These are phyloP conservation scores for Tuber aestivum DNA, from an alignment of 495 filamentous ascomycete genomes.

Conservation along the genomic window DNA sequence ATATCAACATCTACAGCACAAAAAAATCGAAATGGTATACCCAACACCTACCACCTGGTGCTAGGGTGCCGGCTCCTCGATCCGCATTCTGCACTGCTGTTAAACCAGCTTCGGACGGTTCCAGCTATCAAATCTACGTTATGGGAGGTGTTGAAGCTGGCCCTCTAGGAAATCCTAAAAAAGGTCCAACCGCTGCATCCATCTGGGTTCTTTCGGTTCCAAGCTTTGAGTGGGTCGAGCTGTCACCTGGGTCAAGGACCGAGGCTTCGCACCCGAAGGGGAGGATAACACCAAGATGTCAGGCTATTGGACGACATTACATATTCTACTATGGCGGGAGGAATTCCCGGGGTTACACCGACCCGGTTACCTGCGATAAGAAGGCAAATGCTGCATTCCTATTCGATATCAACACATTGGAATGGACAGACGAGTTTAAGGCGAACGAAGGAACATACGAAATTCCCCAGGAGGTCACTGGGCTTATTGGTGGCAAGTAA, in stretches of 20 bases:
- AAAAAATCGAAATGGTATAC: slow-evolving; percentile 17
- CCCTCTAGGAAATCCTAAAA: neutral
- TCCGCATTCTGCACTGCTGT: slow-evolving; percentile 9
- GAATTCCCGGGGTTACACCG: neutral
- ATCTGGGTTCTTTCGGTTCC: slow-evolving; percentile 23
- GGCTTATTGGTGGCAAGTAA: slow-evolving; percentile 1
- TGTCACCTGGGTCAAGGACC: neutral
- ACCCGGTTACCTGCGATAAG: slow-evolving; percentile 1
- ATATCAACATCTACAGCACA: slow-evolving; percentile 19
- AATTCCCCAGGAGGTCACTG: neutral
- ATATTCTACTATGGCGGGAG: slow-evolving; percentile 21
- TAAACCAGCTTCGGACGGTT: slow-evolving; percentile 10
- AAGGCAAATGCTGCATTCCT: slow-evolving; percentile 10
- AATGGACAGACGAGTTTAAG: slow-evolving; percentile 11
- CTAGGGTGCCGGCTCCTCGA: slow-evolving; percentile 5
- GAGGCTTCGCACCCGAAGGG: neutral
- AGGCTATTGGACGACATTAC: slow-evolving; percentile 12
- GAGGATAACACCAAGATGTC: slow-evolving; percentile 7
- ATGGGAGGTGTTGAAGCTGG: slow-evolving; percentile 5
- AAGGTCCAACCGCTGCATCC: neutral
- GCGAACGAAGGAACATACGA: neutral
- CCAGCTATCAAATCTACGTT: slow-evolving; percentile 18
- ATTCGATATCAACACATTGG: slow-evolving; percentile 11
- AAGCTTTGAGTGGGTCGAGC: slow-evolving; percentile 13
- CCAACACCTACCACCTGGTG: neutral